Conservation (phyloP, 2,329 filamentous ascomycete genomes). For the Akanthomyces dipterigenus region DNA sequence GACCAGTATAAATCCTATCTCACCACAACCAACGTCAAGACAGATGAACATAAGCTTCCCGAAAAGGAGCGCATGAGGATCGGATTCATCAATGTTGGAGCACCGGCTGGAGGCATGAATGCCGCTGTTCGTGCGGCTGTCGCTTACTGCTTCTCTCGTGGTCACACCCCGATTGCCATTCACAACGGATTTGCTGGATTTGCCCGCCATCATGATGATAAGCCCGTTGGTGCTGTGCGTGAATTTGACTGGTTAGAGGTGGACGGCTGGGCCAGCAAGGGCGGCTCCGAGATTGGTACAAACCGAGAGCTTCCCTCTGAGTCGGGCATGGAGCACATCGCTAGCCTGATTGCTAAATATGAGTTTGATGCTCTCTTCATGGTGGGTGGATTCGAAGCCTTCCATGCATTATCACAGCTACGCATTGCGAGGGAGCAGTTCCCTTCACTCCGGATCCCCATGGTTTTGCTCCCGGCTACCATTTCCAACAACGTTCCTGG, state of each 20-base stretch:
- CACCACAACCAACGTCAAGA: conserved; percentile 78
- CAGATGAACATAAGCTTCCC: conserved; percentile 60
- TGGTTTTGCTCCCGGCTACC: conserved; percentile 87
- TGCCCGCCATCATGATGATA: conserved; percentile 79
- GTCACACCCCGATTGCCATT: conserved; percentile 88
- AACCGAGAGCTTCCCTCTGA: conserved; percentile 89
- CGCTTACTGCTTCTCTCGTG: conserved; percentile 82
- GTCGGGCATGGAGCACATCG: conserved; percentile 74
- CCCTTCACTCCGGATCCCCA: conserved; percentile 84
- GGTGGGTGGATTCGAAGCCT: conserved; percentile 93
- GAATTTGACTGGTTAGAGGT: conserved; percentile 90
- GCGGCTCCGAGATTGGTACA: conserved; percentile 95
- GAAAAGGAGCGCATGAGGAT: conserved; percentile 80
- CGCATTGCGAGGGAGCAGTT: conserved; percentile 72
- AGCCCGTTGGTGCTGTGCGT: conserved; percentile 74
- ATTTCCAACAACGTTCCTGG: conserved; percentile 98
- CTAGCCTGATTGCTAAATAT: conserved; percentile 76
- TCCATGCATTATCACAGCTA: conserved; percentile 83
- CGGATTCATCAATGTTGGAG: conserved; percentile 94
- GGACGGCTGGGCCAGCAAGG: conserved; percentile 91
- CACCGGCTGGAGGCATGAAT: conserved; percentile 97
- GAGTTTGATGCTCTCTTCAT: conserved; percentile 88
- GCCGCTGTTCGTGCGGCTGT: conserved; percentile 89
- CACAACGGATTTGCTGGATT: conserved; percentile 97
- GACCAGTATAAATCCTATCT: conserved; percentile 89